phyloP scores from a whole-genome alignment of 305 asterid genomes.

The Lippia alba region DNA sequence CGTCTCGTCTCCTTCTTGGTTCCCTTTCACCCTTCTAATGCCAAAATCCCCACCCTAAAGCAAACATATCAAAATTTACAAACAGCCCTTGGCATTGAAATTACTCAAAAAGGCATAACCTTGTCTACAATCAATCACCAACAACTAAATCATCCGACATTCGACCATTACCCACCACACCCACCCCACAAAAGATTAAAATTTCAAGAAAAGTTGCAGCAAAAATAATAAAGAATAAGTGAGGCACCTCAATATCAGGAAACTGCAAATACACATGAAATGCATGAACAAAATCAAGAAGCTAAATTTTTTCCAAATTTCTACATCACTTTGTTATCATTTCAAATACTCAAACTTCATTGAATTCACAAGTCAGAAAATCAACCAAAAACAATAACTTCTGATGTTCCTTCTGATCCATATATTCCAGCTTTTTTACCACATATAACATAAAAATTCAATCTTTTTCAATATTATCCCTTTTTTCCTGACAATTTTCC shows the following conservation, averaged over 20 bases:
- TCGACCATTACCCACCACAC: not conserved
- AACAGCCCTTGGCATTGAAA: not conserved
- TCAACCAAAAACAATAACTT: constrained; percentile 17
- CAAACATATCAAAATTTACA: constrained; percentile 35
- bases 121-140: not conserved
- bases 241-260: constrained; percentile 7
- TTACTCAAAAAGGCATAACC: not conserved
- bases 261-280: not conserved
- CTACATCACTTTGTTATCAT: not conserved
- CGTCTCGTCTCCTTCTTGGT: constrained; percentile 50
- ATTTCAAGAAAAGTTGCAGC: too few relatives aligned
- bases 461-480: not conserved
- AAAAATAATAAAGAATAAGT: not conserved
- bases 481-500: constrained; percentile 6
- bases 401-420: constrained; percentile 14
- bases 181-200: not conserved
- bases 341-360: constrained; percentile 3
- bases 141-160: not conserved
- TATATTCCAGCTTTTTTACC: constrained; percentile 24
- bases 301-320: not conserved
- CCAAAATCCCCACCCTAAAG: constrained; percentile 67
- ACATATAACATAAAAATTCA: constrained; percentile 9
- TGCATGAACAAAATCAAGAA: not conserved
- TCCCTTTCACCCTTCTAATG: constrained; percentile 71
- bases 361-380: constrained; percentile 20